phyloP scores from a whole-genome alignment of 1,139 yeast genomes.

The Suhomyces panamericanus region DNA sequence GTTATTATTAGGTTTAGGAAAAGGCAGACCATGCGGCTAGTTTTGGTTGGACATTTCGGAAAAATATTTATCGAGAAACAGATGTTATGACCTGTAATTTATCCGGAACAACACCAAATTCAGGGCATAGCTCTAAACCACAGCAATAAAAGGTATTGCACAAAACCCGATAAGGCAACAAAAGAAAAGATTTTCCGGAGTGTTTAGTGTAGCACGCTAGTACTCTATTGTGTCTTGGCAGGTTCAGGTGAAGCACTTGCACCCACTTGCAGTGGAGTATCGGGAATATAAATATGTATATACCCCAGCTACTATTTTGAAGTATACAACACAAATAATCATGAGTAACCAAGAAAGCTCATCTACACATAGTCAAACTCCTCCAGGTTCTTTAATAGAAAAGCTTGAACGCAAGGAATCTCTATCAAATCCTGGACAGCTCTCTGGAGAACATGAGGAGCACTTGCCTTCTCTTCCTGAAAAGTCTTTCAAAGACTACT shows the following conservation, averaged over 20 bases:
- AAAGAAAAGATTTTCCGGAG: conserved; percentile 7
- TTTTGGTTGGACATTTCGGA: background rate
- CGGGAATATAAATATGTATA: background rate
- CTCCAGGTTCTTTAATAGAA: conserved; percentile 13
- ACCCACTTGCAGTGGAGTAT: background rate
- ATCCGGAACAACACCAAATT: background rate
- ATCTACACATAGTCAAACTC: conserved; percentile 7
- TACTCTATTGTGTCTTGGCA: background rate
- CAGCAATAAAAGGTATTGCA: conserved; percentile 1
- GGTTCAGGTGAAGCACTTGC: too few species aligned
- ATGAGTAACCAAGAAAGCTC: conserved; percentile 7
- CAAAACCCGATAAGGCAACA: conserved; percentile 2
- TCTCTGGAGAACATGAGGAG: conserved; percentile 13
- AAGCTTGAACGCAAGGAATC: conserved; percentile 17
- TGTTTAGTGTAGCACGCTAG: too few species aligned
- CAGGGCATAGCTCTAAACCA: background rate
- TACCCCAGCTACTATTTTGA: background rate
- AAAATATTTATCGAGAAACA: background rate
- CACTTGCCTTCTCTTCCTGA: conserved; percentile 28
- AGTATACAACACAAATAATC: background rate
- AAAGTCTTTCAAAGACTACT: conserved; percentile 23
- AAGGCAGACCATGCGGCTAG: background rate
- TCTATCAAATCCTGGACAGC: conserved; percentile 14
- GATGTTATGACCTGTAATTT: conserved; percentile 1
- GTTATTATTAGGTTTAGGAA: too few species aligned